Evolutionary conservation across 768 basidiomycete genomes (phyloP), one percentile per base, ranked within the genome.

Genomic region (Filobasidium wieringae): DNA sequence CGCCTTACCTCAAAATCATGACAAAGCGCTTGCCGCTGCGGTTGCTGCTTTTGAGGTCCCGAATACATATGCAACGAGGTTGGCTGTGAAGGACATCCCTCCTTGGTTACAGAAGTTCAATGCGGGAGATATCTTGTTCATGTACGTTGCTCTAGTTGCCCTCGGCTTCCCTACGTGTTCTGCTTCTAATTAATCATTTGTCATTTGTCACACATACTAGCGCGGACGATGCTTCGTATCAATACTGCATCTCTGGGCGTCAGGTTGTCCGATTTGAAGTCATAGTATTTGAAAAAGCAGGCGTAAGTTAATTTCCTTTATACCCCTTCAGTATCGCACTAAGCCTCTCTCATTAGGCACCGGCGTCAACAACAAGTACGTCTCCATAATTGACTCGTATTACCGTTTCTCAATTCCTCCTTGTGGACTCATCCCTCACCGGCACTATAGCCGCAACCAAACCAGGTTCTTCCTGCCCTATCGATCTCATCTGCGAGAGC

Each of bases 181-280:
- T n/a, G n/a, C n/a, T n/a, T n/a, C n/a, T n/a, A n/a, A n/a, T n/a
- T n/a, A n/a, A n/a, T n/a, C n/a, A n/a, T n/a, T n/a, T n/a, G n/a
- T n/a, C n/a, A n/a, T n/a, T n/a, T n/a, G n/a, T n/a, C 8, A 29
- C 14, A 4, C 30, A 12, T 37, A 7, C 0, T 55, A 71, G 72
- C 24, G 61, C 70, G 32, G 72, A 73, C 51, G 70, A 70, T 54
- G 72, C 68, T 41, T 71, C 72, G 31, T 73, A 66, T 56, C 63
- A 70, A 56, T 73, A 73, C 51, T 68, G 66, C 30, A 70, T 67
- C 51, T 70, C 72, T 0, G 68, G 68, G 15, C 71, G 71, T 58
- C 66, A 67, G 27, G 68, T 73, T 14, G 67, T 66, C 22, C 57
- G 67, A 24, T 65, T 73, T 15, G 60, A 61, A 11, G 69, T 73